Evolutionary conservation across 2,329 filamentous ascomycete genomes (phyloP).

Genomic region (Orbilia ellipsospora): DNA sequence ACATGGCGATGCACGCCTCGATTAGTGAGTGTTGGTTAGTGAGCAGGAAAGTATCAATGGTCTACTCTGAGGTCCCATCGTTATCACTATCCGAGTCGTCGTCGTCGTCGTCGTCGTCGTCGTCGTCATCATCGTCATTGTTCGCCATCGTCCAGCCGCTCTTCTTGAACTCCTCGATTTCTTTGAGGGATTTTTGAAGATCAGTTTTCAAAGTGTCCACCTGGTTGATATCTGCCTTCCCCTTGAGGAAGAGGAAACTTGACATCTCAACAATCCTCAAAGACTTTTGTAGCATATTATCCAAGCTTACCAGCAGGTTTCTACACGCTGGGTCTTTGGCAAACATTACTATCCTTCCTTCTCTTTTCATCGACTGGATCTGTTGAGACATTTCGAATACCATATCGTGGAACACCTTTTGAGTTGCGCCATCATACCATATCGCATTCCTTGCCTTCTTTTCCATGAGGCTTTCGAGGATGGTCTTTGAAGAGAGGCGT

Average conservation of each 20-base stretch:
- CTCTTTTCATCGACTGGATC: conserved; percentile 53
- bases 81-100: conserved; percentile 21
- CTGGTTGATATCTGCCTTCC: conserved; percentile 40
- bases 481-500: conserved; percentile 45
- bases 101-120: conserved; percentile 19
- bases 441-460: conserved; percentile 52
- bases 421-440: conserved; percentile 49
- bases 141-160: conserved; percentile 50
- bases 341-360: conserved; percentile 54
- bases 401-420: conserved; percentile 54
- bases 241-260: conserved; percentile 51
- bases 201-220: conserved; percentile 39
- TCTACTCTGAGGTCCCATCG: conserved; percentile 43
- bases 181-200: conserved; percentile 25
- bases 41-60: too few relatives aligned
- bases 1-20: too few relatives aligned
- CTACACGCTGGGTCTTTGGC: conserved; percentile 50
- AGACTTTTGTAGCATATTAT: conserved; percentile 52
- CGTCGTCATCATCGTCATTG: conserved; percentile 31
- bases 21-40: too few relatives aligned
- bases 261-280: conserved; percentile 42
- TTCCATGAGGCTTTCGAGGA: conserved; percentile 53
- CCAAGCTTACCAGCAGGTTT: conserved; percentile 34
- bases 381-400: conserved; percentile 55
- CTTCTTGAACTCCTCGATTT: conserved; percentile 47